A percentile compares a stretch with the other conserved stretches of the same genome.
Conservation (phyloP, 2,329 filamentous ascomycete genomes). For the Lachnellula hyalina region DNA sequence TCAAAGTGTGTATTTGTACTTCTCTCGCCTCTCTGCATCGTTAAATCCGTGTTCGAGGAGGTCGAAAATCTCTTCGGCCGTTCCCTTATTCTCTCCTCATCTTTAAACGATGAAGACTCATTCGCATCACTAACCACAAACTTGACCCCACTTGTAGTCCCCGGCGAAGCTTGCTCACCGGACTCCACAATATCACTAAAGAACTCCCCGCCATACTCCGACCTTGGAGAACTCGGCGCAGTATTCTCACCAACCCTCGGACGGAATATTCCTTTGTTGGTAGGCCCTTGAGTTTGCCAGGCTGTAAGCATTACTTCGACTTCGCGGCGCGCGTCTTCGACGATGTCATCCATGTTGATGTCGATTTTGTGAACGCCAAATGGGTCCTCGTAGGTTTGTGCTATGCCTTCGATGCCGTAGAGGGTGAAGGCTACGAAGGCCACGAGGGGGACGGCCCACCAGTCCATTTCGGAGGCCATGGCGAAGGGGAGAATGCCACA, state of each 20-base stretch:
- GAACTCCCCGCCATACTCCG: slow-evolving; percentile 11
- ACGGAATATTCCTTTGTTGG: slow-evolving; percentile 21
- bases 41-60: too few species aligned
- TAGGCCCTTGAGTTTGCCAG: slow-evolving; percentile 39
- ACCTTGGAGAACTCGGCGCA: slow-evolving; percentile 8
- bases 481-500: slow-evolving; percentile 57
- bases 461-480: slow-evolving; percentile 57
- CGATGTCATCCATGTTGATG: slow-evolving; percentile 63
- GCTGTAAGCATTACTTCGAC: slow-evolving; percentile 52
- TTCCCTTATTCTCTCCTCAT: slow-evolving; percentile 10
- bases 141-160: slow-evolving; percentile 8
- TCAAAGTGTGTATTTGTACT: neutral
- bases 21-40: too few species aligned
- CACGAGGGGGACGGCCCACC: slow-evolving; percentile 56
- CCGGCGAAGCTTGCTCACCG: slow-evolving; percentile 1
- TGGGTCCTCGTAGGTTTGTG: slow-evolving; percentile 54
- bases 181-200: slow-evolving; percentile 8
- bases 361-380: slow-evolving; percentile 62
- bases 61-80: neutral
- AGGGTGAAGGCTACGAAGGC: slow-evolving; percentile 57
- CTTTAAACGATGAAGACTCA: slow-evolving; percentile 9
- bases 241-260: slow-evolving; percentile 10
- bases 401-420: slow-evolving; percentile 55
- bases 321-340: slow-evolving; percentile 54
- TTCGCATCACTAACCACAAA: slow-evolving; percentile 15